phyloP scores from a whole-genome alignment of 2,329 filamentous ascomycete genomes.

The Hirsutella thompsonii region DNA sequence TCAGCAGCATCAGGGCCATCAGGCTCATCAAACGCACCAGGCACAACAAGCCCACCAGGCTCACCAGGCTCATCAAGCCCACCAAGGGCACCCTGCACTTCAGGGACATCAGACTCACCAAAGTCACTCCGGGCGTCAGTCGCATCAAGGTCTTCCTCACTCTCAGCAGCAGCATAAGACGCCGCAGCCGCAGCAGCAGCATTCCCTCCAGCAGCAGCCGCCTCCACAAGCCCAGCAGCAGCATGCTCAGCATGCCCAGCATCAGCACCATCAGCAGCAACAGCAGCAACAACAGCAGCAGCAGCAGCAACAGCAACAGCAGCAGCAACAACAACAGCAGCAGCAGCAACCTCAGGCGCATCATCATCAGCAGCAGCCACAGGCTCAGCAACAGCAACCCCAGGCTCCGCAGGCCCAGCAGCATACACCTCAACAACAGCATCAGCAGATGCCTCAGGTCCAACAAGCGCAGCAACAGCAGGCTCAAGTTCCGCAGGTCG shows the following conservation, averaged over 20 bases:
- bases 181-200: constrained; percentile 16
- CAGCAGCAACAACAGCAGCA: constrained; percentile 11
- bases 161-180: constrained; percentile 16
- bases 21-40: constrained; percentile 9
- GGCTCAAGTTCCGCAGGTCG: constrained; percentile 5
- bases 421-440: constrained; percentile 10
- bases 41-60: constrained; percentile 13
- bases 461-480: constrained; percentile 15
- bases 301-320: constrained; percentile 11
- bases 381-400: constrained; percentile 7
- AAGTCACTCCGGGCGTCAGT: constrained; percentile 10
- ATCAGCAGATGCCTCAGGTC: constrained; percentile 9
- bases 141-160: constrained; percentile 10
- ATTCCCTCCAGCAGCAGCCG: constrained; percentile 12
- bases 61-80: constrained; percentile 7
- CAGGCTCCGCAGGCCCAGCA: constrained; percentile 14
- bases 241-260: constrained; percentile 12
- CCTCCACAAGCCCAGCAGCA: constrained; percentile 9
- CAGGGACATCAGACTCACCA: constrained; percentile 7
- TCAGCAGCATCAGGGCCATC: constrained; percentile 17
- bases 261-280: constrained; percentile 16
- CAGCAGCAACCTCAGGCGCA: constrained; percentile 11
- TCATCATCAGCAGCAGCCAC: constrained; percentile 16
- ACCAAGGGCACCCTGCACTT: constrained; percentile 10
- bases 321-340: constrained; percentile 9